phyloP scores from a whole-genome alignment of 768 basidiomycete genomes.

The Leucogyrophana mollusca region DNA sequence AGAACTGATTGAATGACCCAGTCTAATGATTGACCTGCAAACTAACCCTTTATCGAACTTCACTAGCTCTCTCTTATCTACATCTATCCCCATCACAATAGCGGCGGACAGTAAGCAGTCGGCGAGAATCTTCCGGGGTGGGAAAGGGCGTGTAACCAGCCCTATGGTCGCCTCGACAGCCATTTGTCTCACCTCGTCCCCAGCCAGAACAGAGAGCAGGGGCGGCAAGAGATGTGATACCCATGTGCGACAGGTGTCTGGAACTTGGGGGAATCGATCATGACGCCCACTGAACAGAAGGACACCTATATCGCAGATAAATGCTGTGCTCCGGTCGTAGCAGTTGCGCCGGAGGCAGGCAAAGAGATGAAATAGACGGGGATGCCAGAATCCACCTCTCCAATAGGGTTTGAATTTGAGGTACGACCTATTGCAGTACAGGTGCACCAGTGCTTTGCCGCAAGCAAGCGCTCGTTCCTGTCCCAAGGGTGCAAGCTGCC shows the following conservation, averaged over 20 bases:
- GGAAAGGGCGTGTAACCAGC: no score
- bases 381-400: no score
- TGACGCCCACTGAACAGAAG: neutral
- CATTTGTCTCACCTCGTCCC: conserved; percentile 4
- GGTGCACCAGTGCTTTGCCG: conserved; percentile 9
- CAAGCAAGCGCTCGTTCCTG: conserved; percentile 12
- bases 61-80: no score
- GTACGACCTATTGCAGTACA: conserved; percentile 7
- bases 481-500: neutral
- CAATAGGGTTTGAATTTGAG: no score
- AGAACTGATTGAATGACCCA: no score
- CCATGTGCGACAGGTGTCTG: conserved; percentile 5
- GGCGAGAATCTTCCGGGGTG: conserved; percentile 4
- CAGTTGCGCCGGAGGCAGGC: conserved; percentile 7
- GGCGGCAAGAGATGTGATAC: conserved; percentile 8
- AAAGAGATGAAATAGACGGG: no score
- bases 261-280: no score
- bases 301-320: conserved; percentile 6
- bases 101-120: conserved; percentile 10
- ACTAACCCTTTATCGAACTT: conserved; percentile 9
- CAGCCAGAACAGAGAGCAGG: neutral
- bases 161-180: conserved; percentile 2
- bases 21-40: no score
- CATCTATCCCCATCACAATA: conserved; percentile 3
- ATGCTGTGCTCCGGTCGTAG: conserved; percentile 5